These are phyloP conservation scores for Posidonia oceanica DNA, from an alignment of 116 monocot species.

Conservation along the genomic window DNA sequence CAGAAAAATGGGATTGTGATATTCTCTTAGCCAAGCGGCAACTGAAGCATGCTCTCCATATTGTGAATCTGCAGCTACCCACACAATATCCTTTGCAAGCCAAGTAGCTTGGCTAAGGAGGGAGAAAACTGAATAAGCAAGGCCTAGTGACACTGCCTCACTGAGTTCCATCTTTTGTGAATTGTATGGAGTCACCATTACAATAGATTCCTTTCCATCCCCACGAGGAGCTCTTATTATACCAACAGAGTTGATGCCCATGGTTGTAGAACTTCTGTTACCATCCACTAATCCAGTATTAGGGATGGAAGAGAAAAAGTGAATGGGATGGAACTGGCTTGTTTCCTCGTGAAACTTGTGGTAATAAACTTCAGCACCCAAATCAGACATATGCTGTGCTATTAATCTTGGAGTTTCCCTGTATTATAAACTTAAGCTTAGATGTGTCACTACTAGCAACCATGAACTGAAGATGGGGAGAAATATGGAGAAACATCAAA, in stretches of 20 bases:
- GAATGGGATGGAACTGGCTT: conserved; percentile 38
- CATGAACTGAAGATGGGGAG: not conserved
- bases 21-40: conserved; percentile 67
- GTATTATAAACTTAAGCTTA: conserved; percentile 11
- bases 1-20: conserved; percentile 63
- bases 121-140: conserved; percentile 71
- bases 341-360: conserved; percentile 41
- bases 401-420: conserved; percentile 60
- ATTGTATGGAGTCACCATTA: conserved; percentile 79
- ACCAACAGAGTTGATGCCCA: conserved; percentile 60
- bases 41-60: conserved; percentile 76
- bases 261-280: conserved; percentile 27
- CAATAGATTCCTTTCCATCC: conserved; percentile 94
- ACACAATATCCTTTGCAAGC: conserved; percentile 92
- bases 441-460: not conserved
- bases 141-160: conserved; percentile 61
- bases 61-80: conserved; percentile 77
- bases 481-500: not conserved
- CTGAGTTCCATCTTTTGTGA: conserved; percentile 30
- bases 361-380: conserved; percentile 77
- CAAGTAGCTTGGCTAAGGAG: conserved; percentile 65
- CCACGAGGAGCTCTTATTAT: conserved; percentile 83
- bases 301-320: conserved; percentile 50
- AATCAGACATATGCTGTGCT: conserved; percentile 34
- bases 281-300: conserved; percentile 1